Evolutionary conservation across 2,329 filamentous ascomycete genomes (phyloP).

Genomic region (Chrysoporthe deuterocubensis): DNA sequence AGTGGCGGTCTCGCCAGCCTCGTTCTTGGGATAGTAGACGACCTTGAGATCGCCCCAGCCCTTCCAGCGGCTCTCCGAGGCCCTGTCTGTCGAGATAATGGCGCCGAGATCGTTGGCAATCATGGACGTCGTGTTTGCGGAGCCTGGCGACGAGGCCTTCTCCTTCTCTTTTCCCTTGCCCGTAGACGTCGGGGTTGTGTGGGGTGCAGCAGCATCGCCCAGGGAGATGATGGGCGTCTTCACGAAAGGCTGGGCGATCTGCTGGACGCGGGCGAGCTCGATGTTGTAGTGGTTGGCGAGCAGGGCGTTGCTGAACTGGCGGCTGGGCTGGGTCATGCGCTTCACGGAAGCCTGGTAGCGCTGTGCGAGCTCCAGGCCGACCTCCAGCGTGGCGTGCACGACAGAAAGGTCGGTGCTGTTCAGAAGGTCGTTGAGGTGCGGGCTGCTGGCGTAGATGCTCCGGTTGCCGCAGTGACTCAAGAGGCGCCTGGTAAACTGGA

Average conservation of each 20-base stretch:
- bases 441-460: slow-evolving; percentile 93
- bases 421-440: slow-evolving; percentile 84
- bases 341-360: slow-evolving; percentile 90
- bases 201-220: slow-evolving; percentile 51
- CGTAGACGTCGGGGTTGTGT: slow-evolving; percentile 59
- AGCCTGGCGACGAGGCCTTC: slow-evolving; percentile 49
- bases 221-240: slow-evolving; percentile 66
- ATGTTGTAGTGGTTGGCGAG: slow-evolving; percentile 85
- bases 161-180: slow-evolving; percentile 86
- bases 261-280: slow-evolving; percentile 79
- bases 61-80: slow-evolving; percentile 62
- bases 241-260: slow-evolving; percentile 79
- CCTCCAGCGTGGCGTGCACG: slow-evolving; percentile 75
- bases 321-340: slow-evolving; percentile 67
- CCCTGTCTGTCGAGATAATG: slow-evolving; percentile 64
- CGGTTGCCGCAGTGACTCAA: slow-evolving; percentile 95
- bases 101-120: slow-evolving; percentile 85
- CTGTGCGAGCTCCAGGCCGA: slow-evolving; percentile 86
- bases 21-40: slow-evolving; percentile 70
- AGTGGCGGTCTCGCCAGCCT: slow-evolving; percentile 32
- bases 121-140: slow-evolving; percentile 59
- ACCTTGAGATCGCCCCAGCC: slow-evolving; percentile 82
- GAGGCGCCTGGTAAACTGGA: slow-evolving; percentile 85
- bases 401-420: slow-evolving; percentile 84
- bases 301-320: slow-evolving; percentile 71